phyloP scores from a whole-genome alignment of 495 filamentous ascomycete species.

The Annulohypoxylon nitens region DNA sequence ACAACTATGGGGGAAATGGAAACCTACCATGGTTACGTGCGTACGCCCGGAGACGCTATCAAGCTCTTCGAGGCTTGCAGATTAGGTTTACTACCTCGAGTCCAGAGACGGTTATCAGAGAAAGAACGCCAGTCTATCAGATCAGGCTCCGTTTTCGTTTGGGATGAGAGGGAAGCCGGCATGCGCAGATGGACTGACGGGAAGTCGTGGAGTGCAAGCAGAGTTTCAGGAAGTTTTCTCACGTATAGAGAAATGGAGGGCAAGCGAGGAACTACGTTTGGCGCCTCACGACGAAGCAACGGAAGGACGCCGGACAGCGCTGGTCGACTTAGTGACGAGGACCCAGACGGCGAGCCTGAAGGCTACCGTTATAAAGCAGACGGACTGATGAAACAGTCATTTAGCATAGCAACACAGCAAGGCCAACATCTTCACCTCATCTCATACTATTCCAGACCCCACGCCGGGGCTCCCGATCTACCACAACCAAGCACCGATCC shows the following conservation, averaged over 20 bases:
- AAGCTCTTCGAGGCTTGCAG: conserved; percentile 97
- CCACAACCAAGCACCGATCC: conserved; percentile 85
- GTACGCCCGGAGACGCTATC: conserved; percentile 94
- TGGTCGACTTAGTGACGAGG: conserved; percentile 81
- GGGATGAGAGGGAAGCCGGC: conserved; percentile 98
- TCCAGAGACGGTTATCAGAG: conserved; percentile 93
- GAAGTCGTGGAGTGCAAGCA: conserved; percentile 98
- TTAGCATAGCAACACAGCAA: conserved; percentile 93
- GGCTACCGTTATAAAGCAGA: conserved; percentile 98
- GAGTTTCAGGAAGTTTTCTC: conserved; percentile 96
- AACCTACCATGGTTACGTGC: conserved; percentile 93
- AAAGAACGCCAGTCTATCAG: conserved; percentile 96
- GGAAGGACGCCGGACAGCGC: conserved; percentile 86
- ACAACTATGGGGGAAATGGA: conserved; percentile 74
- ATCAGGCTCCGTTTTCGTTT: conserved; percentile 97
- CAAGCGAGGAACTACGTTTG: conserved; percentile 74
- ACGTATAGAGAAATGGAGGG: conserved; percentile 99
- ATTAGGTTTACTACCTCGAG: conserved; percentile 87
- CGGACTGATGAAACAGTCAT: conserved; percentile 98
- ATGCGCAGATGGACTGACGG: conserved; percentile 99
- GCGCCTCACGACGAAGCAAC: conserved; percentile 67
- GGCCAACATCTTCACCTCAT: conserved; percentile 96
- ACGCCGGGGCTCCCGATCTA: conserved; percentile 73
- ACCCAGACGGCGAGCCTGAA: conserved; percentile 88
- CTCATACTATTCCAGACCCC: conserved; percentile 90